These are phyloP conservation scores for Claviceps maximensis DNA, from an alignment of 2,329 filamentous ascomycete species.

Conservation along the genomic window DNA sequence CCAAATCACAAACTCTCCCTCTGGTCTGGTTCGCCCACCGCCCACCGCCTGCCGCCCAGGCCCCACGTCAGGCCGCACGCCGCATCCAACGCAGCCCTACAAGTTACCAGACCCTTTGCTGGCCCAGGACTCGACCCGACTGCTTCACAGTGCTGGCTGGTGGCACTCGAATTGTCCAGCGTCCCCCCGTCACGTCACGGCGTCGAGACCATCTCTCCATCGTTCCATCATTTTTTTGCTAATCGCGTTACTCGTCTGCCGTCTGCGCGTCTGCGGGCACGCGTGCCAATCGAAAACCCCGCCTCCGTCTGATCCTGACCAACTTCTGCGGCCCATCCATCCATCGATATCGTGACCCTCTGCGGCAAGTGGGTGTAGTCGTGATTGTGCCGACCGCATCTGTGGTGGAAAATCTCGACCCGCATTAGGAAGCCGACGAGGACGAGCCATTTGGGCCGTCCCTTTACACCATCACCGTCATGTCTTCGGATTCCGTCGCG, in stretches of 20 bases:
- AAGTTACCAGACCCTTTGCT: too few relatives aligned
- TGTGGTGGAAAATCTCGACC: neutral
- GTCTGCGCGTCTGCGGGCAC: neutral
- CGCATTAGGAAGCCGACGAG: constrained; percentile 2
- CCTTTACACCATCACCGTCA: constrained; percentile 15
- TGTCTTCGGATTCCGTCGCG: constrained; percentile 48
- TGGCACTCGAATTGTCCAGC: neutral
- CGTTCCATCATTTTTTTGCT: neutral
- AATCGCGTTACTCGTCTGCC: neutral
- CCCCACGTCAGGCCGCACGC: neutral
- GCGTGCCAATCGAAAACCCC: neutral
- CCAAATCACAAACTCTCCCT: neutral
- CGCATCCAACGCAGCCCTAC: neutral
- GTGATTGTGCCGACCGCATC: neutral
- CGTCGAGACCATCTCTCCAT: neutral
- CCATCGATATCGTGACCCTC: constrained; percentile 2
- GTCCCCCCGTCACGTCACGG: neutral
- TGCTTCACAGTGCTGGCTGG: neutral
- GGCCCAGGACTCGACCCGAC: too few relatives aligned
- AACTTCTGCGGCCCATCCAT: neutral
- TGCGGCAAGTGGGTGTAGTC: neutral
- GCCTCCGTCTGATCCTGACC: constrained; percentile 2
- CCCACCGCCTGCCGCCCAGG: too few relatives aligned
- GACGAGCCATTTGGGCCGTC: constrained; percentile 1
- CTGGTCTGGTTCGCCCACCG: neutral